Percentiles rank a stretch among this genome's conserved stretches.
Conservation (phyloP, 1,284 basidiomycete species). For the Volvariella volvacea region DNA sequence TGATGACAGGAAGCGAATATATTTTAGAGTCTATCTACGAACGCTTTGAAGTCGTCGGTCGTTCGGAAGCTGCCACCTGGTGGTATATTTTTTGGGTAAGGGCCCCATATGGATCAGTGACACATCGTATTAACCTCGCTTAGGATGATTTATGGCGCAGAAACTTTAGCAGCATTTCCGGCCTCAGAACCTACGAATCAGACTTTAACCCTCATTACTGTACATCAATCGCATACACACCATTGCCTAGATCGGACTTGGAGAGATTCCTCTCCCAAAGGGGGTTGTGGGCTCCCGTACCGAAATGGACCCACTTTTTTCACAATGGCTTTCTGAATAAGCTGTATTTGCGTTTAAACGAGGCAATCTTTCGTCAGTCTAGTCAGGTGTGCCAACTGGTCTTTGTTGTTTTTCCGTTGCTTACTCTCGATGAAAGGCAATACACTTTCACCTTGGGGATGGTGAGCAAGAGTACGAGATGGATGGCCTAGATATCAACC, state of each 20-base stretch:
- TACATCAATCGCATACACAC: constrained; percentile 70
- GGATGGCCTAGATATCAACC: constrained; percentile 53
- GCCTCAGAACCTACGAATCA: constrained; percentile 37
- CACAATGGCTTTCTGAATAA: constrained; percentile 71
- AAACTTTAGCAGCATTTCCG: constrained; percentile 50
- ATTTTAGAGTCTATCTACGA: constrained; percentile 53
- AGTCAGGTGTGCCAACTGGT: constrained; percentile 30
- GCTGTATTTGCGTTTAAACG: constrained; percentile 69
- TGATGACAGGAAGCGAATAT: constrained; percentile 43
- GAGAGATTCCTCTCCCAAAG: constrained; percentile 62
- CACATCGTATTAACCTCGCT: constrained; percentile 5
- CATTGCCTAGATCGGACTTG: constrained; percentile 59
- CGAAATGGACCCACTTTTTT: constrained; percentile 48
- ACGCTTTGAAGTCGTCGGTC: constrained; percentile 47
- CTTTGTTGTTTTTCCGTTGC: constrained; percentile 9
- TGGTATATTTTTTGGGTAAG: constrained; percentile 82
- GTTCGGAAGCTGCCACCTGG: constrained; percentile 55
- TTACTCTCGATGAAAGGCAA: constrained; percentile 32
- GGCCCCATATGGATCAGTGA: constrained; percentile 1
- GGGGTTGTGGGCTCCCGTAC: constrained; percentile 46
- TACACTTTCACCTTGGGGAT: constrained; percentile 56
- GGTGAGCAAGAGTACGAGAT: constrained; percentile 48
- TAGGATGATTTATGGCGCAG: constrained; percentile 71
- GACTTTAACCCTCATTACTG: constrained; percentile 74
- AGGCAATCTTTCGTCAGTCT: constrained; percentile 58